Base-by-base conservation (phyloP, 2,329 filamentous ascomycete species). In the Fusarium xyrophilum region DNA sequence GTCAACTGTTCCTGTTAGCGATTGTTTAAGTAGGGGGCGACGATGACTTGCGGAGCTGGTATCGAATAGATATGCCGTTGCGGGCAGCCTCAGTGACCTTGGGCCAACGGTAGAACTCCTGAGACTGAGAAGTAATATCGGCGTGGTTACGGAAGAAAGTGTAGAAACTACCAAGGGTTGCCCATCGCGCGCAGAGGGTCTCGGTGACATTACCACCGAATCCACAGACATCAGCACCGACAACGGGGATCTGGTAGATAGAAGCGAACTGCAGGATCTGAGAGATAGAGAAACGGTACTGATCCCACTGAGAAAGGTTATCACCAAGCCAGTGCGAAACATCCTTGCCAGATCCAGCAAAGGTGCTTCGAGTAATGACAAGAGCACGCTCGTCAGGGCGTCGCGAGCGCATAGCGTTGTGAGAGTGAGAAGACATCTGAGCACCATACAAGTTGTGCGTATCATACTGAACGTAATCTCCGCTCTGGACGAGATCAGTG, bases 381-480 rank as follows among this genome's bases (percentile, higher is more conserved):
- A 94, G 76, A 3, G 92, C 91, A 0, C 91, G 86, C 8, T 88
- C 79, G 2, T 77, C 76, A 0, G 91, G 90, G 0, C 90, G 86
- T 12, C 91, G 86, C 15, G 81, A 78, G 10, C 88, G 77, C 90
- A 94, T 91, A 3, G 91, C 88, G 15, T 84, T 77, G 54, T 87
- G 85, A 1, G 89, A 91, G 12, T 7, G 86, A 81, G 21, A 82
- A 3, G 89, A 90, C 91, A 93, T 94, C 88, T 92, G 89, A 11
- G 86, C 86, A 2, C 92, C 92, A 76, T 92, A 93, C 2, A 93
- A 78, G 70, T 93, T 93, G 76, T 94, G 92, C 0, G 88, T 91
- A 70, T 94, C 92, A 13, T 72, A 72, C 50, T 73, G 69, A 9
- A 63, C 46, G 7, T 72, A 73, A 0, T 56, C 69, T 7, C 69